Conservation (phyloP, 2,329 filamentous ascomycete genomes). For the Pestalotiopsis fici region DNA sequence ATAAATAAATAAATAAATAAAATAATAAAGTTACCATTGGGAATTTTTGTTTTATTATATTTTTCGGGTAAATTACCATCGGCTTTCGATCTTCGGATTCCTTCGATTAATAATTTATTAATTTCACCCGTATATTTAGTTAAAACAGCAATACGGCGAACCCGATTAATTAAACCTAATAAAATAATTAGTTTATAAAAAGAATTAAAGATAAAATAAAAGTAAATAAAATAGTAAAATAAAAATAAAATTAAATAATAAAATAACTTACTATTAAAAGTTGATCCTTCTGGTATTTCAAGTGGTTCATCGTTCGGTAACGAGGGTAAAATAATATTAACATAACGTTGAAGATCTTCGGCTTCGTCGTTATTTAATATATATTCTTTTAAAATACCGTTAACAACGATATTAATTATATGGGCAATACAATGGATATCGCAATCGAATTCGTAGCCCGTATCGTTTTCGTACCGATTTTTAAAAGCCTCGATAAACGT, state of each 20-base stretch:
- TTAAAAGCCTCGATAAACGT: too few relatives aligned
- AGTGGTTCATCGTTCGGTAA: neutral
- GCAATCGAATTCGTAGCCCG: neutral
- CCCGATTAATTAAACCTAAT: constrained; percentile 3
- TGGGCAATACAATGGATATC: neutral
- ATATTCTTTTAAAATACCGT: neutral
- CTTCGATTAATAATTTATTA: neutral
- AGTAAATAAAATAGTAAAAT: too few relatives aligned
- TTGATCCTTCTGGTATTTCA: neutral
- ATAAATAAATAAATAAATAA: neutral
- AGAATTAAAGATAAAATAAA: too few relatives aligned
- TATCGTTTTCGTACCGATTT: neutral
- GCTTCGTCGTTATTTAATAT: neutral
- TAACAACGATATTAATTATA: neutral
- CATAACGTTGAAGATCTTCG: neutral
- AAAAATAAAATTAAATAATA: neutral
- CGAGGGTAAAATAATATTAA: neutral
- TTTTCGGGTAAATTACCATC: neutral
- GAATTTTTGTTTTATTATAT: constrained; percentile 2
- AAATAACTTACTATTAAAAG: neutral
- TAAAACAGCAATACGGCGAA: neutral
- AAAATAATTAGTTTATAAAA: neutral
- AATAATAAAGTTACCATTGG: neutral
- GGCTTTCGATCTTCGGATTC: neutral
- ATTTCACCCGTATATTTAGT: neutral